A percentile compares a stretch with the other conserved stretches of the same genome.
phyloP scores from a whole-genome alignment of 1,284 basidiomycete species.

The Phellopilus nigrolimitatus region DNA sequence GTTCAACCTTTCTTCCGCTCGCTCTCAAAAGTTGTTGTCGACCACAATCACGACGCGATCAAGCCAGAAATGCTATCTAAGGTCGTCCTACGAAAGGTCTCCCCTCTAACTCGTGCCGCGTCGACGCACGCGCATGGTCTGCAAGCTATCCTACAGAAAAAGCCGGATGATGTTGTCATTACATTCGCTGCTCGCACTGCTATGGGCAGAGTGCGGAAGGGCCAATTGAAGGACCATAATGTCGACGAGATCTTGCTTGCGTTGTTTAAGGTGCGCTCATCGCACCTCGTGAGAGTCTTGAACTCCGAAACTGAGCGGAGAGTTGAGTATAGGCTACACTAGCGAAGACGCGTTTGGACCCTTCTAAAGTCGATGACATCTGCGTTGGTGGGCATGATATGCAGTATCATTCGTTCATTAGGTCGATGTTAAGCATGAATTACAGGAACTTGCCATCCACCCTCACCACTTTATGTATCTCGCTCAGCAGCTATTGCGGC shows the following conservation, averaged over 20 bases:
- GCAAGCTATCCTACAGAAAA: slow-evolving; percentile 50
- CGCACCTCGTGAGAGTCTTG: slow-evolving; percentile 11
- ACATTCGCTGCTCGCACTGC: slow-evolving; percentile 81
- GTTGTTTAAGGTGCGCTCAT: slow-evolving; percentile 52
- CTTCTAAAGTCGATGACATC: slow-evolving; percentile 70
- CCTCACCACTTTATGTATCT: slow-evolving; percentile 74
- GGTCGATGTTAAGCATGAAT: slow-evolving; percentile 3
- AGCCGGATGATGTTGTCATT: slow-evolving; percentile 78
- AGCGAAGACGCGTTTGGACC: slow-evolving; percentile 45
- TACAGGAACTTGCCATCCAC: slow-evolving; percentile 79
- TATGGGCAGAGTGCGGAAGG: slow-evolving; percentile 73
- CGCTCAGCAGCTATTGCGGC: slow-evolving; percentile 78
- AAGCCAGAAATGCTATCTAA: slow-evolving; percentile 11
- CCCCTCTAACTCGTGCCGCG: slow-evolving; percentile 33
- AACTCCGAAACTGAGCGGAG: slow-evolving; percentile 1
- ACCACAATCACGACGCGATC: neutral
- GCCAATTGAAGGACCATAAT: slow-evolving; percentile 71
- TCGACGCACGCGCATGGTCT: slow-evolving; percentile 45
- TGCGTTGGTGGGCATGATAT: slow-evolving; percentile 56
- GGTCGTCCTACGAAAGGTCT: slow-evolving; percentile 15
- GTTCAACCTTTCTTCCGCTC: slow-evolving; percentile 6
- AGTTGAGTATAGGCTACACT: slow-evolving; percentile 39
- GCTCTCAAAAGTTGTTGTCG: neutral
- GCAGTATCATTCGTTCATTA: neutral
- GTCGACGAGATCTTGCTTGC: slow-evolving; percentile 70